A percentile compares a stretch with the other conserved stretches of the same genome.
These are phyloP conservation scores for Leccinum idahoense DNA, from an alignment of 1,284 basidiomycete species.

Conservation along the genomic window DNA sequence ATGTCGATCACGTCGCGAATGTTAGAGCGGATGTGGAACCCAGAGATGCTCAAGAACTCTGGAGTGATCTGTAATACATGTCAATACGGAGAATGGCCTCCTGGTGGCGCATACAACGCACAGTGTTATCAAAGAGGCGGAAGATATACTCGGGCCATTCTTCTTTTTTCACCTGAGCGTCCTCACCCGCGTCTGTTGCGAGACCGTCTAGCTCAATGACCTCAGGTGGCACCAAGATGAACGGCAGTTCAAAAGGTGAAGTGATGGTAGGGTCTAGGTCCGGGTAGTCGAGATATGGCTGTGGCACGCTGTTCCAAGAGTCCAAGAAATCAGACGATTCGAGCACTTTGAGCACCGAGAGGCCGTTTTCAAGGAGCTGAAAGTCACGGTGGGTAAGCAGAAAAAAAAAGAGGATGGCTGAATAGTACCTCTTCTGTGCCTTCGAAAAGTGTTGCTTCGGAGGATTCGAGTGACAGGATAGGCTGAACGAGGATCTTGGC, in stretches of 20 bases:
- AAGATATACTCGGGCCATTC: constrained; percentile 74
- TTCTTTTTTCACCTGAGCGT: constrained; percentile 66
- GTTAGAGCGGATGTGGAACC: constrained; percentile 76
- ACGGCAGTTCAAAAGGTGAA: constrained; percentile 64
- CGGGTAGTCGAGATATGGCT: constrained; percentile 56
- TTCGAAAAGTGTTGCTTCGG: constrained; percentile 38
- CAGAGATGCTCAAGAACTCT: constrained; percentile 63
- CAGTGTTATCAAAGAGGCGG: constrained; percentile 77
- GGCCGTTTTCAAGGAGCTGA: constrained; percentile 62
- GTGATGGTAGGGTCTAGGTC: constrained; percentile 41
- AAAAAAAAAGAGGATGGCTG: neutral
- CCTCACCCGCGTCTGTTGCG: constrained; percentile 58
- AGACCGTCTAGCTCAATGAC: constrained; percentile 73
- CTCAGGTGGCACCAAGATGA: constrained; percentile 84
- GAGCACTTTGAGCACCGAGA: constrained; percentile 50
- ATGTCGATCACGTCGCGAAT: constrained; percentile 85
- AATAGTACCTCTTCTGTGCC: constrained; percentile 54
- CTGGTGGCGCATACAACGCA: constrained; percentile 31
- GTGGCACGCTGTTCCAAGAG: constrained; percentile 52
- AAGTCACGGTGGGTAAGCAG: neutral
- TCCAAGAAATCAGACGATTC: constrained; percentile 55
- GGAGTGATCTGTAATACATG: constrained; percentile 63
- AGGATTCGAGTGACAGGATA: constrained; percentile 41
- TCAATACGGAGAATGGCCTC: constrained; percentile 2
- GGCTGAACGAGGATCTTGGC: constrained; percentile 64